Evolutionary conservation across 2,329 filamentous ascomycete genomes (phyloP).

Genomic region (Trichophyton benhamiae): DNA sequence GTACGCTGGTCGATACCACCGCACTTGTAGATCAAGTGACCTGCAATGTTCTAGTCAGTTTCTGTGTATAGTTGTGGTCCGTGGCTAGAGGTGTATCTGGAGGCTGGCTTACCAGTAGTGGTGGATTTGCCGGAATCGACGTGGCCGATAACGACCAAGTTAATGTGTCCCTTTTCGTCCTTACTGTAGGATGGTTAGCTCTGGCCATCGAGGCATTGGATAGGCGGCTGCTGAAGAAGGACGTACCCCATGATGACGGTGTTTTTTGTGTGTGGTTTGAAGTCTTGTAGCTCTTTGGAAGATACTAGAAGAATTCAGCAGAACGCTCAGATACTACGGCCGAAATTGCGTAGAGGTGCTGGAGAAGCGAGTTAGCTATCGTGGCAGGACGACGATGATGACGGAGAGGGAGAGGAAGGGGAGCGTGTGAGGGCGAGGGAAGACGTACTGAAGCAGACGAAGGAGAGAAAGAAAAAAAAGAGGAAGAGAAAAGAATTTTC

Average conservation of each 20-base stretch:
- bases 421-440: slow-evolving; percentile 22
- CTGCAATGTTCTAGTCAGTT: slow-evolving; percentile 33
- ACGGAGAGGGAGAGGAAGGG: slow-evolving; percentile 17
- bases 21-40: slow-evolving; percentile 99
- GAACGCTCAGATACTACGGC: slow-evolving; percentile 42
- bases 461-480: slow-evolving; percentile 21
- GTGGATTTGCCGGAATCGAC: slow-evolving; percentile 99
- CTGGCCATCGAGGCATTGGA: not conserved
- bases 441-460: slow-evolving; percentile 38
- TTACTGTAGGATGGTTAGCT: slow-evolving; percentile 48
- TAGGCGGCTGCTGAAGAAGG: slow-evolving; percentile 4
- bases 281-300: slow-evolving; percentile 38
- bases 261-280: slow-evolving; percentile 26
- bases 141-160: slow-evolving; percentile 98
- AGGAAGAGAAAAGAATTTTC: slow-evolving; percentile 18
- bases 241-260: slow-evolving; percentile 51
- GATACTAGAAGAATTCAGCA: slow-evolving; percentile 34
- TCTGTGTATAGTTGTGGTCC: slow-evolving; percentile 3
- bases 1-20: slow-evolving; percentile 99
- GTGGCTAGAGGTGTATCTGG: slow-evolving; percentile 14
- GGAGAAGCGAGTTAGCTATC: slow-evolving; percentile 21
- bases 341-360: slow-evolving; percentile 39
- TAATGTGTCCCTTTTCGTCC: slow-evolving; percentile 90
- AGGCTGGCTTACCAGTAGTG: slow-evolving; percentile 61
- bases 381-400: not conserved